A percentile compares a stretch with the other conserved stretches of the same genome.
These are phyloP conservation scores for Rhizoclosmatium globosum DNA, from an alignment of 192 early-diverging fungal species.

Conservation along the genomic window DNA sequence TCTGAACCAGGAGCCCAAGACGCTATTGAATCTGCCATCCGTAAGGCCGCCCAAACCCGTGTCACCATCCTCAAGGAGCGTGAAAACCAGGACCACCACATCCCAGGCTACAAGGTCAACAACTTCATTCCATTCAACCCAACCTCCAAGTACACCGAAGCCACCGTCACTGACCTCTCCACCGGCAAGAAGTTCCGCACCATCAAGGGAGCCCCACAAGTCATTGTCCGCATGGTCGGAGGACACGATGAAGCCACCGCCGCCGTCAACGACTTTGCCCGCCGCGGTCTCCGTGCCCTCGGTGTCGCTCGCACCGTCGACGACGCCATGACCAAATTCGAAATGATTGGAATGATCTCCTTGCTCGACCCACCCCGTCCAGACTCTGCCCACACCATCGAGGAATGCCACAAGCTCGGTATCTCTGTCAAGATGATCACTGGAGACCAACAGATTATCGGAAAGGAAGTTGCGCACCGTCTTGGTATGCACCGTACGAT, in stretches of 20 bases:
- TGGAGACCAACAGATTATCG: too few species aligned
- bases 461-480: too few species aligned
- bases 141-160: slow-evolving; percentile 89
- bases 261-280: slow-evolving; percentile 86
- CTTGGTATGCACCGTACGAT: too few species aligned
- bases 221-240: slow-evolving; percentile 76
- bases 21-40: slow-evolving; percentile 88
- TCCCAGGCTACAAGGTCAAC: slow-evolving; percentile 95
- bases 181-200: slow-evolving; percentile 82
- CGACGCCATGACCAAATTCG: too few species aligned
- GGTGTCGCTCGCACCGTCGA: too few species aligned
- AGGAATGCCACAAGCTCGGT: too few species aligned
- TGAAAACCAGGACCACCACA: slow-evolving; percentile 66
- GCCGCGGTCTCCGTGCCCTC: slow-evolving; percentile 88
- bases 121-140: slow-evolving; percentile 95
- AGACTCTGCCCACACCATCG: too few species aligned
- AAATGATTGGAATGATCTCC: too few species aligned
- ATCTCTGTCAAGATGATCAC: too few species aligned
- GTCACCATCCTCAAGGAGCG: slow-evolving; percentile 70
- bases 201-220: slow-evolving; percentile 95
- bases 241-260: slow-evolving; percentile 80
- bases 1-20: slow-evolving; percentile 90
- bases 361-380: too few species aligned
- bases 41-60: slow-evolving; percentile 76
- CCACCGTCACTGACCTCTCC: slow-evolving; percentile 78